A percentile compares a stretch with the other conserved stretches of the same genome.
These are phyloP conservation scores for Annulohypoxylon moriforme DNA, from an alignment of 495 filamentous ascomycete species.

Conservation along the genomic window DNA sequence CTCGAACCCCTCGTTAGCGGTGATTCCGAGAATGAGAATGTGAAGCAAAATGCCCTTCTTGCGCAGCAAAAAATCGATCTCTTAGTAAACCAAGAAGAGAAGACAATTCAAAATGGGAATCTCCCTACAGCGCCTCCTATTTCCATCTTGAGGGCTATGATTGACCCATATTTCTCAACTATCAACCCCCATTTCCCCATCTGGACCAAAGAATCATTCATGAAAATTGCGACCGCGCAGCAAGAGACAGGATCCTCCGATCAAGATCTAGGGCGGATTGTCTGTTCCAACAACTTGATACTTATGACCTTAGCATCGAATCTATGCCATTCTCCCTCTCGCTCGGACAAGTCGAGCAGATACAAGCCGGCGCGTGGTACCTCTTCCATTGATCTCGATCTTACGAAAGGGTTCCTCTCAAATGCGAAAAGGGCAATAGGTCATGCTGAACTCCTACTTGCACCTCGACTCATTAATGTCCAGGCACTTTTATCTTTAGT, in stretches of 20 bases:
- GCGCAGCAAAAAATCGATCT: slow-evolving; percentile 22
- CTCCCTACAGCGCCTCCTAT: slow-evolving; percentile 30
- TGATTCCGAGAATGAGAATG: background rate
- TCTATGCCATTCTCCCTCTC: slow-evolving; percentile 9
- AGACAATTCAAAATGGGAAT: background rate
- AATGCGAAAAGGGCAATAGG: slow-evolving; percentile 32
- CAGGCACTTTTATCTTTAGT: slow-evolving; percentile 38
- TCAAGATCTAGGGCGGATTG: slow-evolving; percentile 19
- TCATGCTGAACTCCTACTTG: slow-evolving; percentile 18
- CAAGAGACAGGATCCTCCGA: background rate
- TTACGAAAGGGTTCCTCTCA: slow-evolving; percentile 28
- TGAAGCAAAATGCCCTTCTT: slow-evolving; percentile 19
- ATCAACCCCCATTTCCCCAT: slow-evolving; percentile 34
- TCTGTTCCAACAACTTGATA: slow-evolving; percentile 36
- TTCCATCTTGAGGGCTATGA: slow-evolving; percentile 31
- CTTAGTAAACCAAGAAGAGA: slow-evolving; percentile 18
- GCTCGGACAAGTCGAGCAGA: slow-evolving; percentile 12
- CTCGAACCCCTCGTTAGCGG: slow-evolving; percentile 16
- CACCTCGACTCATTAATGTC: slow-evolving; percentile 33
- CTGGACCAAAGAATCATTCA: slow-evolving; percentile 28
- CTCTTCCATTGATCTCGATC: slow-evolving; percentile 32
- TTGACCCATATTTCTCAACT: slow-evolving; percentile 31
- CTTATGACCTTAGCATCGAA: slow-evolving; percentile 32
- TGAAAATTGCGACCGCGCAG: background rate
- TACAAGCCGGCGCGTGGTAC: slow-evolving; percentile 3